Base-by-base conservation (phyloP, 257 asterid genomes). In the Coffea eugenioides region DNA sequence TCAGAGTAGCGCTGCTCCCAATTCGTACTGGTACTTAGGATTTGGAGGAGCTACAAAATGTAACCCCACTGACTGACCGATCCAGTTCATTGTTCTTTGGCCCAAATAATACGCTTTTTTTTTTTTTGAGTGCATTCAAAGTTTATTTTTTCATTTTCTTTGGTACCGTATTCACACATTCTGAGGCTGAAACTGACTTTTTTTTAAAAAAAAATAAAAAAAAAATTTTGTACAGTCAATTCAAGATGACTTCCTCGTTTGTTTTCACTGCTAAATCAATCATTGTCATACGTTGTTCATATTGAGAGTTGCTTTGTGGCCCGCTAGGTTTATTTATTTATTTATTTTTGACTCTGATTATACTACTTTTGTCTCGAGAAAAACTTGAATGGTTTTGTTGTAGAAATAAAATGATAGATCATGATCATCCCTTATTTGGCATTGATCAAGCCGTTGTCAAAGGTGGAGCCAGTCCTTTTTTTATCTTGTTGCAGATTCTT, bases 221-320 rank as follows among this genome's bases (percentile, higher is more conserved):
- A 31, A 31, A 31, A 31, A 31, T 0, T 75, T 52, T 34, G 68
- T 49, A 75, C 78, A 41, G 75, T 79, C 80, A 68, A 83, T 69
- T 83, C 81, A 31, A 13, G 46, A 71, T 51, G 76, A 72, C 85
- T 73, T 52, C 79, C 79, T 76, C 75, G 77, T 83, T 76, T 83
- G 77, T 83, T 76, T 83, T 80, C 84, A 83, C 72, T 79, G 27
- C 72, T 61, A 13, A 68, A 67, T 82, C 54, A 73, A 69, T 82
- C 73, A 62, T 57, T 43, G 25, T n/a, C 25, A 8, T 41, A 56
- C 69, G 27, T 64, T 64, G 27, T 25, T 64, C 18, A 10, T 21
- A 25, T 11, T 39, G 41, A 39, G 18, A n/a, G 36, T 51, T 54
- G 3, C 45, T 27, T 27, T 72, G 8, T n/a, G 21, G 39, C 14